phyloP scores from a whole-genome alignment of 202 grass and related monocot species.

The Digitaria exilis region DNA sequence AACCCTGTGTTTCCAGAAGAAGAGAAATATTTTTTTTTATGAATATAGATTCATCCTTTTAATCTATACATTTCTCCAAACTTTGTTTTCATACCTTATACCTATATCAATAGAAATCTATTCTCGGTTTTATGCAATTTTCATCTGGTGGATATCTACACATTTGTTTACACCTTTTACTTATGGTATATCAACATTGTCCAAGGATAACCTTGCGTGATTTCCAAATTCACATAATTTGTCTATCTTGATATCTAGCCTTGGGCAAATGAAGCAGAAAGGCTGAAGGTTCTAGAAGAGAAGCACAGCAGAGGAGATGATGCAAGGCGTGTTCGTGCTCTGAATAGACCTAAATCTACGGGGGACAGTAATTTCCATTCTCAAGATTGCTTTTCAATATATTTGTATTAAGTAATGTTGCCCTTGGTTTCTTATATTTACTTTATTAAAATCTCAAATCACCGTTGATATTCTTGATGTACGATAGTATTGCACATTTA shows the following conservation, averaged over 20 bases:
- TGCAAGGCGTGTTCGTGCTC: slow-evolving; percentile 56
- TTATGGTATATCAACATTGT: slow-evolving; percentile 9
- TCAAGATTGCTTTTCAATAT: neutral
- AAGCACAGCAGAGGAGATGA: slow-evolving; percentile 69
- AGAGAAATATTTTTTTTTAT: neutral
- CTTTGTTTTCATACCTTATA: neutral
- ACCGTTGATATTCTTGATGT: neutral
- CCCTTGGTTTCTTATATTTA: neutral
- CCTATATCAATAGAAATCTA: neutral
- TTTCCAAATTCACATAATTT: slow-evolving; percentile 8
- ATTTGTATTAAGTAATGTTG: neutral
- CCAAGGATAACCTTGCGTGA: slow-evolving; percentile 13
- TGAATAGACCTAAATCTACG: slow-evolving; percentile 39
- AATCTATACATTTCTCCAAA: slow-evolving; percentile 3
- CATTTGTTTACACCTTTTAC: slow-evolving; percentile 13
- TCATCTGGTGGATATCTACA: slow-evolving; percentile 7
- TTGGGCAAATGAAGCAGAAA: slow-evolving; percentile 69
- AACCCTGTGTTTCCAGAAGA: neutral
- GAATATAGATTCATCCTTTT: neutral
- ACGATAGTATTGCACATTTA: slow-evolving; percentile 14
- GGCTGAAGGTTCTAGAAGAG: slow-evolving; percentile 59
- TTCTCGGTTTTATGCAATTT: neutral
- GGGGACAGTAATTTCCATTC: slow-evolving; percentile 35
- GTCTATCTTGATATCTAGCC: slow-evolving; percentile 31
- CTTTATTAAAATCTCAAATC: slow-evolving; percentile 5